These are phyloP conservation scores for Kwoniella bestiolae DNA, from an alignment of 768 basidiomycete genomes.

Conservation along the genomic window DNA sequence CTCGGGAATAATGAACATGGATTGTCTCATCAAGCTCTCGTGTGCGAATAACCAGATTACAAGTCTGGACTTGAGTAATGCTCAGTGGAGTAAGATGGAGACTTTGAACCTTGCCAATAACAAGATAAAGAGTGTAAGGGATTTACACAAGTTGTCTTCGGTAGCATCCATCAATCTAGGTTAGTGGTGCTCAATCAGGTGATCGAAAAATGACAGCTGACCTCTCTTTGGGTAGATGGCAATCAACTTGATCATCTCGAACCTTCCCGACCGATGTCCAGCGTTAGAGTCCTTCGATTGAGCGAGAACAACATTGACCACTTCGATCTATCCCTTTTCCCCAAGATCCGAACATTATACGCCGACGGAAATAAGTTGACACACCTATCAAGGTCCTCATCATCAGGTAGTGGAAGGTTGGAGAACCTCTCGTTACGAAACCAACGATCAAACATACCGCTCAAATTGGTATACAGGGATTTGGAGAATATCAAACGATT, in stretches of 20 bases:
- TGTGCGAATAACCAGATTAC: slow-evolving; percentile 73
- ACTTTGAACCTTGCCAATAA: slow-evolving; percentile 82
- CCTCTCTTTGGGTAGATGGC: slow-evolving; percentile 64
- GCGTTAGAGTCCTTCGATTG: slow-evolving; percentile 79
- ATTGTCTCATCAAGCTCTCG: slow-evolving; percentile 81
- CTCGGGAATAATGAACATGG: slow-evolving; percentile 77
- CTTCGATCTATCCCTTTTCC: slow-evolving; percentile 67
- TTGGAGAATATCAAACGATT: slow-evolving; percentile 90
- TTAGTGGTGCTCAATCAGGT: slow-evolving; percentile 60
- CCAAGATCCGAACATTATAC: slow-evolving; percentile 84
- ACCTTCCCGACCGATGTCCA: slow-evolving; percentile 61
- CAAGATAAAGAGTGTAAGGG: slow-evolving; percentile 65
- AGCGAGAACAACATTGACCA: slow-evolving; percentile 77
- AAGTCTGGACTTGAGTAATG: slow-evolving; percentile 61
- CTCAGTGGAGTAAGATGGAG: slow-evolving; percentile 65
- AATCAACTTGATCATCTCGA: slow-evolving; percentile 68
- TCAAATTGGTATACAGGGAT: slow-evolving; percentile 59
- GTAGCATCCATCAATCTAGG: slow-evolving; percentile 81
- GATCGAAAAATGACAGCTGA: background rate
- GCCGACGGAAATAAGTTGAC: slow-evolving; percentile 75
- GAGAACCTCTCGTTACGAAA: slow-evolving; percentile 91
- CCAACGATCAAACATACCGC: slow-evolving; percentile 62
- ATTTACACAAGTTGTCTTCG: slow-evolving; percentile 61
- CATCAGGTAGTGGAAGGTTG: slow-evolving; percentile 62
- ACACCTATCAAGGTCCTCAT: slow-evolving; percentile 27